Evolutionary conservation across 306 rosid genomes (phyloP).

Genomic region (Elaeagnus macrophylla): DNA sequence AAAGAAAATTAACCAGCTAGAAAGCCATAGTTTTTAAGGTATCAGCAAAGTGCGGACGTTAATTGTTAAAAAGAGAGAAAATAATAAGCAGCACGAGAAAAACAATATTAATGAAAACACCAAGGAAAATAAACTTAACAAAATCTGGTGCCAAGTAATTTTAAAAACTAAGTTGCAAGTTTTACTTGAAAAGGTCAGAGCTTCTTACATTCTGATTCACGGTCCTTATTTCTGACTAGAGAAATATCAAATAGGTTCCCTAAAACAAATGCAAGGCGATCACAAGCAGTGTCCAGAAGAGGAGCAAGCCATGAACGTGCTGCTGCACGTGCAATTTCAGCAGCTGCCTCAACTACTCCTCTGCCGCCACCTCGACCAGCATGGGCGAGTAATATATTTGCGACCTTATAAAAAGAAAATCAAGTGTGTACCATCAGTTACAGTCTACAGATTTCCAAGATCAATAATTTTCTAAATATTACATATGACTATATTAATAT

Average conservation of each 20-base stretch:
- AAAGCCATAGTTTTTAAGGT: background rate
- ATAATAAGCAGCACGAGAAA: background rate
- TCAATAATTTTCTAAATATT: conserved; percentile 2
- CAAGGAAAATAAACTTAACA: background rate
- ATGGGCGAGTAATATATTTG: conserved; percentile 92
- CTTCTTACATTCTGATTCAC: conserved; percentile 59
- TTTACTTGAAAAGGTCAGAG: background rate
- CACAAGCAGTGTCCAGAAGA: conserved; percentile 94
- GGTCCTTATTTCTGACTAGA: conserved; percentile 51
- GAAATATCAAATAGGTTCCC: conserved; percentile 86
- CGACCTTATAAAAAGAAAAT: conserved; percentile 50
- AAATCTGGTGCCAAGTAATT: background rate
- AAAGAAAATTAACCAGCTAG: background rate
- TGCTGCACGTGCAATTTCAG: conserved; percentile 95
- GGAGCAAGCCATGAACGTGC: conserved; percentile 98
- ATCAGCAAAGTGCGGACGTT: background rate
- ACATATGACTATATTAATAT: conserved; percentile 1
- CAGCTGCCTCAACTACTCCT: conserved; percentile 90
- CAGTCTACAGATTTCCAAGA: conserved; percentile 9
- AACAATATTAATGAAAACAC: background rate
- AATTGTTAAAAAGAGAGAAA: background rate
- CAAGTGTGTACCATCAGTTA: conserved; percentile 11
- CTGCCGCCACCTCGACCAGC: conserved; percentile 86
- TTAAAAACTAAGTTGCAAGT: too few species aligned
- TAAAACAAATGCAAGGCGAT: conserved; percentile 85